Conservation (phyloP, 345 rosid species). For the Salix caprea region DNA sequence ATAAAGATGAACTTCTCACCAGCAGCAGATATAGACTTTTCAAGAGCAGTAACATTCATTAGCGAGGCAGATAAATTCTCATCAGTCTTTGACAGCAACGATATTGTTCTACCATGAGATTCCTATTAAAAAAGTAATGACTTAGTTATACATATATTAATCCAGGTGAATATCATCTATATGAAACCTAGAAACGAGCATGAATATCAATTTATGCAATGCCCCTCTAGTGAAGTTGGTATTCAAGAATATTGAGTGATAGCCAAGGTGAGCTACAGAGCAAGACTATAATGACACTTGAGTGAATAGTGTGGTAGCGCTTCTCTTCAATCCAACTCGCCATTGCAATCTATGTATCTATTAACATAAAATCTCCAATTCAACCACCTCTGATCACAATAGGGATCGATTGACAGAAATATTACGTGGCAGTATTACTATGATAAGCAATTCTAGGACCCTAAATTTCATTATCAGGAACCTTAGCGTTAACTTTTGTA, state of each 20-base stretch:
- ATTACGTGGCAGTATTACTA: neutral
- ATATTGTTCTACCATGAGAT: slow-evolving; percentile 60
- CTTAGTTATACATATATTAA: neutral
- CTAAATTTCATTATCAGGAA: neutral
- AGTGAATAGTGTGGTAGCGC: too few relatives aligned
- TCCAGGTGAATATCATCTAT: neutral
- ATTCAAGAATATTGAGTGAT: too few relatives aligned
- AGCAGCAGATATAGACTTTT: slow-evolving; percentile 71
- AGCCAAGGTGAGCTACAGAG: too few relatives aligned
- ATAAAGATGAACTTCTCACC: slow-evolving; percentile 98
- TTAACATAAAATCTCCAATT: neutral
- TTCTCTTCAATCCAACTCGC: too few relatives aligned
- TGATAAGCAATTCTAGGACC: neutral
- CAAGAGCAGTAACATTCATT: slow-evolving; percentile 67
- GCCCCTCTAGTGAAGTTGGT: too few relatives aligned
- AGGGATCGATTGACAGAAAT: neutral
- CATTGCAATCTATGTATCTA: too few relatives aligned
- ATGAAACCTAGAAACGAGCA: neutral
- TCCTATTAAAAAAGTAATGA: slow-evolving; percentile 42
- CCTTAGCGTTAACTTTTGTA: neutral
- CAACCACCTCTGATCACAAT: neutral
- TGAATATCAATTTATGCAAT: neutral
- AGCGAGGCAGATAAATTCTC: slow-evolving; percentile 85
- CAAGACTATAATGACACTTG: too few relatives aligned
- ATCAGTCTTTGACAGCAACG: slow-evolving; percentile 62